phyloP scores from a whole-genome alignment of 805 yeast species.

The Metschnikowia kunwiensis region DNA sequence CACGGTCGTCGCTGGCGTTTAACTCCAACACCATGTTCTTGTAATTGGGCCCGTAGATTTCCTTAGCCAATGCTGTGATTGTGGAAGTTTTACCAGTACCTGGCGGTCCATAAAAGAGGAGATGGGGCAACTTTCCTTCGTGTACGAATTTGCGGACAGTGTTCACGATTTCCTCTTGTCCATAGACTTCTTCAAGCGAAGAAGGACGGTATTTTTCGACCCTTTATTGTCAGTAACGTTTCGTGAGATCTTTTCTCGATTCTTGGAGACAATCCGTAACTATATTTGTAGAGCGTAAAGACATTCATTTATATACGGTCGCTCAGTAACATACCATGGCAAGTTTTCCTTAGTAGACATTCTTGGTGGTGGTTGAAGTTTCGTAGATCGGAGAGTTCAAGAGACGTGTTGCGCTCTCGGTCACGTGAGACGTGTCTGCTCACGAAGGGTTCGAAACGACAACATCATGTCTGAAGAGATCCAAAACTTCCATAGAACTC shows the following conservation, averaged over 20 bases:
- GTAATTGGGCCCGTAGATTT: slow-evolving; percentile 77
- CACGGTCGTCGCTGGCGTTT: slow-evolving; percentile 97
- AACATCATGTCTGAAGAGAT: no score
- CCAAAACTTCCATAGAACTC: no score
- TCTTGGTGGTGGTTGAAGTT: slow-evolving; percentile 1
- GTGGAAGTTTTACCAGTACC: slow-evolving; percentile 94
- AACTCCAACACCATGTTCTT: slow-evolving; percentile 89
- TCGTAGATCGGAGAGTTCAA: background rate
- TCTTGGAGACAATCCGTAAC: no score
- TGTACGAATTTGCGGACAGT: slow-evolving; percentile 83
- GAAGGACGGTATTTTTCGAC: slow-evolving; percentile 94
- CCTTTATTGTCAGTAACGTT: no score
- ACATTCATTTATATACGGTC: no score
- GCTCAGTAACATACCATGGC: slow-evolving; percentile 23
- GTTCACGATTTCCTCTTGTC: slow-evolving; percentile 81
- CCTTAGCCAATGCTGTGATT: slow-evolving; percentile 80
- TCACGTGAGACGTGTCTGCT: no score
- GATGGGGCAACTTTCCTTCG: slow-evolving; percentile 83
- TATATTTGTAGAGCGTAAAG: no score
- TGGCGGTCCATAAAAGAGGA: slow-evolving; percentile 92
- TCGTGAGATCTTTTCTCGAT: no score
- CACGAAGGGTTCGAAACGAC: slow-evolving; percentile 10
- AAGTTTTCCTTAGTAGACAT: slow-evolving; percentile 18
- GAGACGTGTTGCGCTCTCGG: background rate
- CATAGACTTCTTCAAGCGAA: slow-evolving; percentile 81